Base-by-base conservation (phyloP, 2,329 filamentous ascomycete genomes). In the Fusarium veterinarium region DNA sequence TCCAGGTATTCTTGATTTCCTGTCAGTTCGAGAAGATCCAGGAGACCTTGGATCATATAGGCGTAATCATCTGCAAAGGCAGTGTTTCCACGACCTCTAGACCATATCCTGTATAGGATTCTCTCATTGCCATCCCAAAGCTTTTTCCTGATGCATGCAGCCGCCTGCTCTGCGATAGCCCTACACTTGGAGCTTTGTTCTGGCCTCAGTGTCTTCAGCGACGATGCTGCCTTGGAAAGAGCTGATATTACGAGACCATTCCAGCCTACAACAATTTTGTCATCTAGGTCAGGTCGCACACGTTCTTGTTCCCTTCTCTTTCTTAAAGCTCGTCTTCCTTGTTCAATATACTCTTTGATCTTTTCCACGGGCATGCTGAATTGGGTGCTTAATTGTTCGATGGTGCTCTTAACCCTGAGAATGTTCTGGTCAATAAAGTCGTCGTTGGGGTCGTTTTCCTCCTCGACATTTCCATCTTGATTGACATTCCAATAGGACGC, bases 341-440 rank as follows among this genome's bases (percentile, higher is more conserved):
- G 84, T 53, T 88, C 86, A 60, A 98, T 88, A 40, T 93, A 90
- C 42, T 87, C 85, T 45, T 88, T 85, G 4, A 95, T 89, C 68
- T 95, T 91, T 2, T 90, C 87, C 62, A 91, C 89, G 0, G 91
- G 87, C 19, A 95, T 85, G 3, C 90, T 91, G 75, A 97, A 93
- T 74, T 96, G 91, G 62, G 89, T 89, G 19, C 92, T 91, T 12
- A 99, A 85, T 51, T 92, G 90, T 25, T 88, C 86, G 0, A 91
- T 87, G 1, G 91, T 92, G 67, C 88, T 90, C 40, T 89, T 89
- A 31, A 97, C 87, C 41, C 91, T 90, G 4, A 98, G 83, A 9
- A 97, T 95, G 78, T 98, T 99, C 79, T 97, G 94, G 76, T 95
- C 95, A 78, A 97, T 92, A 67, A 98, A 95, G 78, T 98, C 95